phyloP scores from a whole-genome alignment of 2,329 filamentous ascomycete genomes.

The Cercospora zeae-maydis region DNA sequence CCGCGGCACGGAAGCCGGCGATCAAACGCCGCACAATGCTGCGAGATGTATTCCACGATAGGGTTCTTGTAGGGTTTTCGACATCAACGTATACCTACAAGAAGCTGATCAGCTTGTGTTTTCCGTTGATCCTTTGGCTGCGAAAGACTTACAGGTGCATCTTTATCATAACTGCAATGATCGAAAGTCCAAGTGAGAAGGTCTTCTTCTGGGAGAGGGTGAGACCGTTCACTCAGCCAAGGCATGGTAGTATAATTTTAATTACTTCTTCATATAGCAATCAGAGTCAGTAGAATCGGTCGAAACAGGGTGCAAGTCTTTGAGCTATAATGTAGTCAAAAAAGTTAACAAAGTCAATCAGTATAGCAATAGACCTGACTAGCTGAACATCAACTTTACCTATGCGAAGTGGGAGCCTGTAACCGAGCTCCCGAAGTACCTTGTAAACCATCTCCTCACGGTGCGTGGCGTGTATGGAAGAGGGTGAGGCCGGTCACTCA shows the following conservation, averaged over 20 bases:
- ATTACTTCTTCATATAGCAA: no score
- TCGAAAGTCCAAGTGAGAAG: conserved; percentile 55
- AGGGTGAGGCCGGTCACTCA: conserved; percentile 16
- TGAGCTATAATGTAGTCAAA: no score
- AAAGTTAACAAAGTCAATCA: no score
- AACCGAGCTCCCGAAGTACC: background rate
- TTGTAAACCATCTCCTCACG: background rate
- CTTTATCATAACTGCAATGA: conserved; percentile 45
- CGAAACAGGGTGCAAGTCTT: no score
- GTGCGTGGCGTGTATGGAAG: conserved; percentile 32
- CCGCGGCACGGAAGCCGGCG: background rate
- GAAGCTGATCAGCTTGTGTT: background rate
- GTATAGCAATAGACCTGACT: no score
- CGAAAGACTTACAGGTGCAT: conserved; percentile 24
- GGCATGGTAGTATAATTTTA: background rate
- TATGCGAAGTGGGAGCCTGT: no score
- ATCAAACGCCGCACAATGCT: background rate
- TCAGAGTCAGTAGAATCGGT: background rate
- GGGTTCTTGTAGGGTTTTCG: background rate
- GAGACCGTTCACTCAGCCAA: conserved; percentile 10
- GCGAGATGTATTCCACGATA: background rate
- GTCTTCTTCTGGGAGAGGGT: conserved; percentile 48
- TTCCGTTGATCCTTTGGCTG: no score
- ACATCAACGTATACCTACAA: background rate
- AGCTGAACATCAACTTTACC: no score